phyloP scores from a whole-genome alignment of 495 filamentous ascomycete species.

The Penicillium egyptiacum region DNA sequence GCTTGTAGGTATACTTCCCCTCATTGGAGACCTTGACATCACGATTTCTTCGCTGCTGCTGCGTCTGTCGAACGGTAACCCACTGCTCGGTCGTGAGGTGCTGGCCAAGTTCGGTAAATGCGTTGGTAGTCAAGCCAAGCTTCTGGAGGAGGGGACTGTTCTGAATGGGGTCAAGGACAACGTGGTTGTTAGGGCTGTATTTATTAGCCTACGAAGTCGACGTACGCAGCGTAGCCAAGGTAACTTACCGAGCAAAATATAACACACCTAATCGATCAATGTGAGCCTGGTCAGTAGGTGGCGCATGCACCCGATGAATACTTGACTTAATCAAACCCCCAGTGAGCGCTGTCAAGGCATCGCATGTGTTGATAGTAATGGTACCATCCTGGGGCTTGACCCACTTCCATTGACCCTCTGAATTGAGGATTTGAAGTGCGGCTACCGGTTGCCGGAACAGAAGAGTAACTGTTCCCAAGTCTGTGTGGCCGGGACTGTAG shows the following conservation, averaged over 20 bases:
- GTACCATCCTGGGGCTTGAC: constrained; percentile 47
- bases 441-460: constrained; percentile 52
- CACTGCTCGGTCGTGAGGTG: constrained; percentile 39
- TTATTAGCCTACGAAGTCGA: not conserved
- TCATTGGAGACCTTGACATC: constrained; percentile 41
- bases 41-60: constrained; percentile 46
- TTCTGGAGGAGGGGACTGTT: constrained; percentile 46
- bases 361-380: constrained; percentile 54
- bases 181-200: constrained; percentile 36
- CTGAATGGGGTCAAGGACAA: constrained; percentile 42
- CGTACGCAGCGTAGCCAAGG: not conserved
- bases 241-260: constrained; percentile 41
- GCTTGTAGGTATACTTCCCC: constrained; percentile 37
- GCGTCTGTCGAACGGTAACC: constrained; percentile 37
- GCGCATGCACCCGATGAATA: constrained; percentile 53
- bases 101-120: constrained; percentile 34
- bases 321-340: constrained; percentile 52
- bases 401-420: constrained; percentile 42
- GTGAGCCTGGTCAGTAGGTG: constrained; percentile 51
- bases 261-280: constrained; percentile 52
- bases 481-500: constrained; percentile 40
- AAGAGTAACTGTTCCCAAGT: constrained; percentile 43
- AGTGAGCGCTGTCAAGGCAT: constrained; percentile 50
- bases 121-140: constrained; percentile 39
- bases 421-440: constrained; percentile 46